Evolutionary conservation across 2,329 filamentous ascomycete species (phyloP), one percentile per base, ranked within the genome.

Genomic region (Simplicillium sp.): DNA sequence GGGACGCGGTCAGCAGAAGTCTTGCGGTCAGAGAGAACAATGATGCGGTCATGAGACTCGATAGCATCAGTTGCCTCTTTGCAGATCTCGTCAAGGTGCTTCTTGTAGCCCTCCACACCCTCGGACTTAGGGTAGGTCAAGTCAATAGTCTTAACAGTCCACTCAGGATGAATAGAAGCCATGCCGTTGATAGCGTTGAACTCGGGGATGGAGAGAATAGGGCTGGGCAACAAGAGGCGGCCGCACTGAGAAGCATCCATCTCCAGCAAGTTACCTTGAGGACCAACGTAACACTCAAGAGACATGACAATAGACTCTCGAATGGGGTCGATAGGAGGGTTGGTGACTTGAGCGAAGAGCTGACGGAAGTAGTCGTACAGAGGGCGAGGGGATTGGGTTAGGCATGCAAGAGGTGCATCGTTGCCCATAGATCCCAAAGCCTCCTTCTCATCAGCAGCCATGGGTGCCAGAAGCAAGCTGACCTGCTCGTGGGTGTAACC

Each of bases 231-330:
- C 39, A 90, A 75, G 17, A 97, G 71, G 47, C 90, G 80, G 51
- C 83, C 82, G 62, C 89, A 96, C 62, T 97, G 90, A 20, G 83
- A 82, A 43, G 86, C 67, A 54, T 94, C 83, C 85, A 97, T 96
- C 66, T 95, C 89, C 25, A 96, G 72, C 43, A 97, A 68, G 59
- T 97, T 97, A 44, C 90, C 90, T 65, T 97, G 90, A 36, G 90
- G 90, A 37, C 90, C 90, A 51, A 97, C 86, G 58, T 96, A 97
- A 55, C 90, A 94, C 59, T 95, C 89, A 33, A 97, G 69, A 42
- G 90, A 96, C 90, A 97, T 97, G 63, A 97, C 90, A 55, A 96
- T 92, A 20, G 89, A 90, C 72, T 97, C 90, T 63, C 90, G 78
- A 53, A 97, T 97, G 28, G 90, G 90, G 57, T 97, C 90, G 56